phyloP scores from a whole-genome alignment of 345 rosid genomes.

The Aegle marmelos region DNA sequence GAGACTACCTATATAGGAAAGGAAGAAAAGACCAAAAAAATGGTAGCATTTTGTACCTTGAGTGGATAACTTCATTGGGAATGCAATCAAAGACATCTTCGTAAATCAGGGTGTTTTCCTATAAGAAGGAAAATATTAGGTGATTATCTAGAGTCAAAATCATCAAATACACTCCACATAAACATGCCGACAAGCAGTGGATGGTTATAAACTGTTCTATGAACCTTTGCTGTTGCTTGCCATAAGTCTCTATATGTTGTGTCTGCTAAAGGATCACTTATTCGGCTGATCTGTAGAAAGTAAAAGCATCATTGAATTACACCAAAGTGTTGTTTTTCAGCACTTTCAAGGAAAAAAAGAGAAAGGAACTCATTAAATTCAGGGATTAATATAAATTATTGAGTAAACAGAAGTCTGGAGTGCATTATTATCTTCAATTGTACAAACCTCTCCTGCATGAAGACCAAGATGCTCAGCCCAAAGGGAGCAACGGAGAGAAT shows the following conservation, averaged over 20 bases:
- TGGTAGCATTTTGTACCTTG: slow-evolving; percentile 40
- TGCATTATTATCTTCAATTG: background rate
- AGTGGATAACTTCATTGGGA: slow-evolving; percentile 66
- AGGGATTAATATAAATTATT: background rate
- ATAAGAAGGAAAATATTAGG: slow-evolving; percentile 3
- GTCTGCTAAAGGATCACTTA: slow-evolving; percentile 67
- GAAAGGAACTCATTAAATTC: background rate
- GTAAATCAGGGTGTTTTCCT: slow-evolving; percentile 63
- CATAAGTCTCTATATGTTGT: slow-evolving; percentile 67
- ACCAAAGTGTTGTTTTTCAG: background rate
- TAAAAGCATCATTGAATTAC: background rate
- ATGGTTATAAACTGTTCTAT: background rate
- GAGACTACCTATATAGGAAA: background rate
- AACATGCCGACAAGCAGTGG: background rate
- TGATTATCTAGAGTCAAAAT: background rate
- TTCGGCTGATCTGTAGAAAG: slow-evolving; percentile 44
- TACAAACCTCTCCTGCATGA: slow-evolving; percentile 57
- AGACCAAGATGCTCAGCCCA: slow-evolving; percentile 96
- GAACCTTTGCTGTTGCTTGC: slow-evolving; percentile 69
- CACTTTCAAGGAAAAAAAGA: background rate
- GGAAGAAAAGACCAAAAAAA: background rate
- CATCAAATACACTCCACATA: background rate
- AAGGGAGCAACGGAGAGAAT: slow-evolving; percentile 67
- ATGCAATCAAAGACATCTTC: slow-evolving; percentile 80
- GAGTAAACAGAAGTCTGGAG: no score